Percentiles rank a stretch among this genome's conserved stretches.
These are phyloP conservation scores for Nevesoporus exiguus DNA, from an alignment of 768 basidiomycete genomes.

Conservation along the genomic window DNA sequence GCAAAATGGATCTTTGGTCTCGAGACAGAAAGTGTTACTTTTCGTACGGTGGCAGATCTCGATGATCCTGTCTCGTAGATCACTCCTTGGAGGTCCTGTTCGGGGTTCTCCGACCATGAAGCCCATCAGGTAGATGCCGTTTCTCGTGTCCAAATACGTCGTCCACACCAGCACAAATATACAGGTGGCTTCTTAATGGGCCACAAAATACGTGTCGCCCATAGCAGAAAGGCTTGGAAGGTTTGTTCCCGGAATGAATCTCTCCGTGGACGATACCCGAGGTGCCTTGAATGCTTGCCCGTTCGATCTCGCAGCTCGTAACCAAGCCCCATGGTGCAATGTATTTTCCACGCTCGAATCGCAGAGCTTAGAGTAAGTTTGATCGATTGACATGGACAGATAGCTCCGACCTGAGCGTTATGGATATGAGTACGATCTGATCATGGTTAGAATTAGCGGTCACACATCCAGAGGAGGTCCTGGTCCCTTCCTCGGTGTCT, in stretches of 20 bases:
- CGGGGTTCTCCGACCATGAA: conserved; percentile 10
- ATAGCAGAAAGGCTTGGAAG: conserved; percentile 35
- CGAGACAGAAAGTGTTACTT: conserved; percentile 22
- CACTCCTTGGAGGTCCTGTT: conserved; percentile 40
- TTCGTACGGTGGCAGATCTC: conserved; percentile 34
- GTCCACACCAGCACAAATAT: not conserved
- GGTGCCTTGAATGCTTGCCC: conserved; percentile 43
- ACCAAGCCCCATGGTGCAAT: conserved; percentile 39
- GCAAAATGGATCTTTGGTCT: conserved; percentile 38
- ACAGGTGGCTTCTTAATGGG: conserved; percentile 30
- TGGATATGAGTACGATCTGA: conserved; percentile 40
- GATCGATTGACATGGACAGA: not conserved
- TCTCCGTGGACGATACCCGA: conserved; percentile 35
- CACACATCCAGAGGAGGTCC: conserved; percentile 30
- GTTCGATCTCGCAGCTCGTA: conserved; percentile 38
- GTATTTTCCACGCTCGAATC: conserved; percentile 36
- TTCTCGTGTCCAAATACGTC: not conserved
- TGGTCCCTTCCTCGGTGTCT: conserved; percentile 36
- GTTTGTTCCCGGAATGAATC: conserved; percentile 31
- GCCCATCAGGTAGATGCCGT: conserved; percentile 4
- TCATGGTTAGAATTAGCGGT: conserved; percentile 38
- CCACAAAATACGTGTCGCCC: conserved; percentile 32
- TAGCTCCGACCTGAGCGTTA: not conserved
- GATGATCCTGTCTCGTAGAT: conserved; percentile 39
- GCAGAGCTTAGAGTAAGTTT: conserved; percentile 34